These are phyloP conservation scores for Tulasnella calospora DNA, from an alignment of 768 basidiomycete species.

Conservation along the genomic window DNA sequence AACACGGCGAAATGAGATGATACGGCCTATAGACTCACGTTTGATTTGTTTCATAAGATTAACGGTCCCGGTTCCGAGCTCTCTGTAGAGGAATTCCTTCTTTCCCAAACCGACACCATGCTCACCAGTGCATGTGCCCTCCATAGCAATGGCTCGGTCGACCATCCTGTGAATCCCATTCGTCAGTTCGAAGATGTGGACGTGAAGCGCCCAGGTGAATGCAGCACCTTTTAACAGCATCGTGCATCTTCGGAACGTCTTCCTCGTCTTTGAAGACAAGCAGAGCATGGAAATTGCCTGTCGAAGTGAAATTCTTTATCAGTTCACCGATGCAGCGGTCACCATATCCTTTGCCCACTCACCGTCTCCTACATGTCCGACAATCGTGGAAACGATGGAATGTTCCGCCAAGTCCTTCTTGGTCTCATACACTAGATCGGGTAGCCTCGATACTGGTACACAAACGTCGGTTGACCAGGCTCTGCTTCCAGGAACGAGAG, in stretches of 20 bases:
- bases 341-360: constrained; percentile 35
- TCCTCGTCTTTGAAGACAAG: constrained; percentile 55
- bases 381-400: constrained; percentile 63
- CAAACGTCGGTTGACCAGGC: constrained; percentile 91
- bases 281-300: constrained; percentile 49
- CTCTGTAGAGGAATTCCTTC: constrained; percentile 73
- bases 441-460: constrained; percentile 65
- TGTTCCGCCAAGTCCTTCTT: constrained; percentile 65
- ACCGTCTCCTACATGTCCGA: constrained; percentile 78
- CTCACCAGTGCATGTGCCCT: constrained; percentile 81
- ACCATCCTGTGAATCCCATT: constrained; percentile 55
- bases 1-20: neutral
- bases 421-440: constrained; percentile 57
- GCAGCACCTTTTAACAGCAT: constrained; percentile 16
- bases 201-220: neutral
- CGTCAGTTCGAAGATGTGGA: constrained; percentile 45
- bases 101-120: constrained; percentile 87
- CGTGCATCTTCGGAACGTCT: constrained; percentile 14
- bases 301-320: neutral
- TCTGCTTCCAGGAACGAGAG: constrained; percentile 55
- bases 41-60: constrained; percentile 85
- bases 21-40: neutral
- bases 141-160: constrained; percentile 63
- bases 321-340: neutral
- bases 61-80: constrained; percentile 78